phyloP scores from a whole-genome alignment of 1,284 basidiomycete genomes.

The Pulveroboletus ridleyi region DNA sequence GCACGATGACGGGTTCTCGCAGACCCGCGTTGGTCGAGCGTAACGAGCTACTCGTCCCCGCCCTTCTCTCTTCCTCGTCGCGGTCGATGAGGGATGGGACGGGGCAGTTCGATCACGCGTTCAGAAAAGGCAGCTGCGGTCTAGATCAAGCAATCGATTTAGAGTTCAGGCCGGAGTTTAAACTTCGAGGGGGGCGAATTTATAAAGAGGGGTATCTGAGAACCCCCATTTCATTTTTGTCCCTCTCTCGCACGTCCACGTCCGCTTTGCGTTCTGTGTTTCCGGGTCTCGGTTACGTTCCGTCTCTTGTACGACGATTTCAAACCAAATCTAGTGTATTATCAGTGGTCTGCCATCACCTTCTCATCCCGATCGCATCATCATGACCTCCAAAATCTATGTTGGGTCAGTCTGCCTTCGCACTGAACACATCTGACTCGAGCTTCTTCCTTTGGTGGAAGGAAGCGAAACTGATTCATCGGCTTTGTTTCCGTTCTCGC shows the following conservation, averaged over 20 bases:
- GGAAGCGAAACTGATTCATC: slow-evolving; percentile 58
- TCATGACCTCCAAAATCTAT: slow-evolving; percentile 83
- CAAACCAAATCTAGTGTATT: slow-evolving; percentile 45
- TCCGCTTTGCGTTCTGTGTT: slow-evolving; percentile 52
- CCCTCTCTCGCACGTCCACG: slow-evolving; percentile 47
- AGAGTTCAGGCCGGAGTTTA: slow-evolving; percentile 54
- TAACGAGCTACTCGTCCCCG: not conserved
- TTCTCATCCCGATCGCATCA: slow-evolving; percentile 39
- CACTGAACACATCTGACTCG: slow-evolving; percentile 44
- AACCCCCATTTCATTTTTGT: slow-evolving; percentile 33
- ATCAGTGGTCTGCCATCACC: slow-evolving; percentile 39
- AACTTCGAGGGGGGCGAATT: slow-evolving; percentile 44
- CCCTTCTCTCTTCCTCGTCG: not conserved
- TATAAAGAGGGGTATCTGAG: slow-evolving; percentile 53
- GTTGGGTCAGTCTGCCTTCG: slow-evolving; percentile 79
- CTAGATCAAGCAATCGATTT: slow-evolving; percentile 32
- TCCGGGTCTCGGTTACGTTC: slow-evolving; percentile 53
- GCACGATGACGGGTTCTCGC: slow-evolving; percentile 18
- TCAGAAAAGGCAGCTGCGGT: slow-evolving; percentile 29
- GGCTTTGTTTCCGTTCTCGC: slow-evolving; percentile 40
- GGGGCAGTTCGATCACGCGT: slow-evolving; percentile 5
- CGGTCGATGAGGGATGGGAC: not conserved
- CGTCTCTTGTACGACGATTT: slow-evolving; percentile 45
- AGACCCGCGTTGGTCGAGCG: not conserved
- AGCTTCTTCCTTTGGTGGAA: slow-evolving; percentile 50